Evolutionary conservation across 352 stramenopile genomes (phyloP), one percentile per base, ranked within the genome.

Genomic region (Phytophthora tentaculata): DNA sequence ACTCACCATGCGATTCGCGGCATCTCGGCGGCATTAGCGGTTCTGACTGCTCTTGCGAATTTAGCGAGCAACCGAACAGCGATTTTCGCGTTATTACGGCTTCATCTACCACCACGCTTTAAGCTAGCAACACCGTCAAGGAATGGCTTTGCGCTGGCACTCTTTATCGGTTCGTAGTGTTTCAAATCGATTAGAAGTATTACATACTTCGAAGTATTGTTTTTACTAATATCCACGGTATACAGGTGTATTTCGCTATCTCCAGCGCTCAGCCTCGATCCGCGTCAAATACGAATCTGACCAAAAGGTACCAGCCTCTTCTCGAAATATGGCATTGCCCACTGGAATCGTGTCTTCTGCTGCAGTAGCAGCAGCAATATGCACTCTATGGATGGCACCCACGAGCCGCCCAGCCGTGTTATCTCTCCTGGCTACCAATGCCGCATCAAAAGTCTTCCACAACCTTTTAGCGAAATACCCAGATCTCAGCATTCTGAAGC

Each of bases 151-250:
- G 74, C 79, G 1, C 61, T 90, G 19, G 75, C 71, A 8, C 52
- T 90, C 19, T 90, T 87, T 64, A 74, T 90, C 26, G 79, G 81
- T 88, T 35, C 43, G 76, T 29, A 20, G 3, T 39, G 6, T 17
- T 50, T 28, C 19, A 23, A 48, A 1, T 6, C 19, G 10, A 45
- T 2, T n/a, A n/a, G n/a, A n/a, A n/a, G n/a, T n/a, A n/a, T n/a
- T n/a, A n/a, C n/a, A n/a, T n/a, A n/a, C n/a, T n/a, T n/a, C 10
- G 19, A 14, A 45, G 2, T 28, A 2, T 28, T 28, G 17, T 50
- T 50, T 23, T 20, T 22, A 16, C 50, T 56, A 14, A 44, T 19
- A 19, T 6, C 29, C 29, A 6, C 12, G 4, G 8, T 22, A n/a
- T 53, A 13, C 24, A 86, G 78, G 70, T 35, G 50, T 76, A 14